Evolutionary conservation across 2,329 filamentous ascomycete genomes (phyloP).

Genomic region (Lecanoromycetidae sp.): DNA sequence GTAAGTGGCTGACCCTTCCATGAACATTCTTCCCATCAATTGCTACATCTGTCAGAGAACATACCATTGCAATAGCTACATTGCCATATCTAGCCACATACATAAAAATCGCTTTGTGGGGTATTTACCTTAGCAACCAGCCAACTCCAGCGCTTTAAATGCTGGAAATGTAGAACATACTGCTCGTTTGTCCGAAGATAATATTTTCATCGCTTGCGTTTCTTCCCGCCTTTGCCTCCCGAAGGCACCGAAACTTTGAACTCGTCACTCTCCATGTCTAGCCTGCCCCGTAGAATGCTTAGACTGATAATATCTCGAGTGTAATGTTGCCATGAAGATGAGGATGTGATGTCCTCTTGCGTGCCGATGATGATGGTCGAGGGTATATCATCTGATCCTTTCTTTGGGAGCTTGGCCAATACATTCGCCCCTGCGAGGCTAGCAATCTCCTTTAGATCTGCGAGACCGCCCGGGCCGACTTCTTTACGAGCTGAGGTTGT

Average conservation of each 20-base stretch:
- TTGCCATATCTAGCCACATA: no score
- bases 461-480: conserved; percentile 26
- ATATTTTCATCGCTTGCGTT: conserved; percentile 8
- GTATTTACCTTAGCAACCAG: no score
- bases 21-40: no score
- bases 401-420: conserved; percentile 19
- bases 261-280: conserved; percentile 26
- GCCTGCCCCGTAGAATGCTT: conserved; percentile 32
- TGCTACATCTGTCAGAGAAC: no score
- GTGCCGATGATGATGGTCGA: conserved; percentile 29
- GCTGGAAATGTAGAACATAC: no score
- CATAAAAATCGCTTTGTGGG: no score
- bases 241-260: background rate
- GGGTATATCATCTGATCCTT: conserved; percentile 18
- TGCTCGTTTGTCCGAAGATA: no score
- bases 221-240: background rate
- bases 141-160: no score
- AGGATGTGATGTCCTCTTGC: conserved; percentile 28
- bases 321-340: conserved; percentile 28
- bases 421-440: conserved; percentile 29
- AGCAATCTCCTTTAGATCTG: conserved; percentile 29
- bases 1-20: no score
- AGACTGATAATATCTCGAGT: conserved; percentile 33
- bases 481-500: conserved; percentile 29
- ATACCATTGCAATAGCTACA: no score